Evolutionary conservation across 2,329 filamentous ascomycete genomes (phyloP).

Genomic region (Phaeosphaeria sp.): DNA sequence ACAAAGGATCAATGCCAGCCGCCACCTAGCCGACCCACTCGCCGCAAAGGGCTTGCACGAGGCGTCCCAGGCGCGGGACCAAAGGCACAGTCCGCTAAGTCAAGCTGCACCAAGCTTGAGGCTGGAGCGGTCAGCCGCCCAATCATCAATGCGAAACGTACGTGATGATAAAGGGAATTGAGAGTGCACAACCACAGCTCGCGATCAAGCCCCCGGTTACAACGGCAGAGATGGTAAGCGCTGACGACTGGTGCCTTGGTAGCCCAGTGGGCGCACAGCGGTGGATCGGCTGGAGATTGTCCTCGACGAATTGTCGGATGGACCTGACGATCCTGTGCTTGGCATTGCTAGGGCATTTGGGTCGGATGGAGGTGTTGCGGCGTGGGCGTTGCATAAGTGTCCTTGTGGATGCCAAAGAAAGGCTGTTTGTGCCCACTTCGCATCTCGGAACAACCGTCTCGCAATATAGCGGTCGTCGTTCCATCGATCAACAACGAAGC

Average conservation of each 20-base stretch:
- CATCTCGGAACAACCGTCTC: not conserved
- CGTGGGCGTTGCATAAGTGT: not conserved
- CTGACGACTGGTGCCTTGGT: not conserved
- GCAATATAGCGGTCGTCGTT: not conserved
- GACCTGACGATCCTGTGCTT: not conserved
- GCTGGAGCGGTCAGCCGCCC: constrained; percentile 2
- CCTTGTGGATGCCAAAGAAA: not conserved
- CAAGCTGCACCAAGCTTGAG: constrained; percentile 1
- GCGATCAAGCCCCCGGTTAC: constrained; percentile 1
- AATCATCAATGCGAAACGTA: constrained; percentile 2
- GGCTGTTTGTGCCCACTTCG: not conserved
- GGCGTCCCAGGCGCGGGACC: constrained; percentile 5
- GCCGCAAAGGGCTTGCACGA: not conserved
- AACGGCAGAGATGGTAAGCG: constrained; percentile 3
- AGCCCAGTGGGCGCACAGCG: not conserved
- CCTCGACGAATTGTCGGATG: not conserved
- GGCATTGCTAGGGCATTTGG: not conserved
- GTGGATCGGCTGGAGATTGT: not conserved
- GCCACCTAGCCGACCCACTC: constrained; percentile 1
- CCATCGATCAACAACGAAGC: not conserved
- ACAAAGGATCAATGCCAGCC: constrained; percentile 4
- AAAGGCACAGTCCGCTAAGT: not conserved
- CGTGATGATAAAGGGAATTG: not conserved
- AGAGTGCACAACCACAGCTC: constrained; percentile 1
- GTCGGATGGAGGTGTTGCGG: not conserved